Conservation (phyloP, 164 flowering plant genomes). For the Taxillus chinensis region DNA sequence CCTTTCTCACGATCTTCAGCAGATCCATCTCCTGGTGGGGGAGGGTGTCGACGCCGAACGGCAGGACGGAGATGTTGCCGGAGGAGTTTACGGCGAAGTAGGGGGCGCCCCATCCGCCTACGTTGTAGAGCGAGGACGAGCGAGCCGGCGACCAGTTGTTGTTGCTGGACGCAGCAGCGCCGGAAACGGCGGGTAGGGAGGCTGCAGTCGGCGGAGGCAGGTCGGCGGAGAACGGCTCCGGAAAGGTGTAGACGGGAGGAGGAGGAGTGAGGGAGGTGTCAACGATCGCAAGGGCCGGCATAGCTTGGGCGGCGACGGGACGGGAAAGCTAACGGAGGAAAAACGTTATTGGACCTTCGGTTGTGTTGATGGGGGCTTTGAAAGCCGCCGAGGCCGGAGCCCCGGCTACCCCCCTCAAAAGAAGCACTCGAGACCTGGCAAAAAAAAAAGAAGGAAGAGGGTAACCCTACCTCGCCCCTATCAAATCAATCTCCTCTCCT, state of each 20-base stretch:
- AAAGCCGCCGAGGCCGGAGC: constrained; percentile 99
- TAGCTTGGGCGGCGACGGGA: constrained; percentile 35
- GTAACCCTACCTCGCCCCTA: constrained; percentile 32
- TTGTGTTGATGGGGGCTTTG: constrained; percentile 88
- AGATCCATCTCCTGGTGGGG: constrained; percentile 86
- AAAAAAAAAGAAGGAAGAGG: constrained; percentile 11
- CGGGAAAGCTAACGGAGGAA: constrained; percentile 5
- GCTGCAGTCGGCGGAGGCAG: constrained; percentile 22
- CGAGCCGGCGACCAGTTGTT: constrained; percentile 63
- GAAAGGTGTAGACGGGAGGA: constrained; percentile 52
- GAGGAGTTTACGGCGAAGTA: constrained; percentile 73
- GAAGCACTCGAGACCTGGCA: constrained; percentile 41
- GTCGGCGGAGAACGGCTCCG: constrained; percentile 32
- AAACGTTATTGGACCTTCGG: constrained; percentile 5
- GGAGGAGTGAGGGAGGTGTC: constrained; percentile 58
- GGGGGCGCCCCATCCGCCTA: constrained; percentile 89
- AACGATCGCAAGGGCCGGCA: constrained; percentile 85
- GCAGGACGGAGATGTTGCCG: constrained; percentile 67
- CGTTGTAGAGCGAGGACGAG: constrained; percentile 60
- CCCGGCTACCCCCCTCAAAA: constrained; percentile 99
- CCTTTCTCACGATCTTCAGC: constrained; percentile 80
- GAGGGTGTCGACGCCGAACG: constrained; percentile 56
- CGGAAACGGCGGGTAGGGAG: constrained; percentile 12
- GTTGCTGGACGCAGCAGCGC: neutral
- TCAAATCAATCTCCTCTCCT: constrained; percentile 26